phyloP scores from a whole-genome alignment of 768 basidiomycete genomes.

The Hypholoma fasciculare region DNA sequence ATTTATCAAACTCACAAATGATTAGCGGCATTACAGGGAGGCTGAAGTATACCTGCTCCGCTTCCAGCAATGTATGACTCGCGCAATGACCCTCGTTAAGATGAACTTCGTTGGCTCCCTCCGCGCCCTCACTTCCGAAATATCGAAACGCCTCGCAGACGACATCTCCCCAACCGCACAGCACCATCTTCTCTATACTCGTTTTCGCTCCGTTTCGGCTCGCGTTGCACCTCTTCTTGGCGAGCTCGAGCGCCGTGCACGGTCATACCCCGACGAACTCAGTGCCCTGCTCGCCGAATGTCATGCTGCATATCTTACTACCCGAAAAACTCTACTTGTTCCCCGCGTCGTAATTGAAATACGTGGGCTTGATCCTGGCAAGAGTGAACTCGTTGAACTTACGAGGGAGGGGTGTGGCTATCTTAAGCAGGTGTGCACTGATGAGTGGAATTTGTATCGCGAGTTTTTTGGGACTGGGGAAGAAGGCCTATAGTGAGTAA shows the following conservation, averaged over 20 bases:
- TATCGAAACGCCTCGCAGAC: conserved; percentile 72
- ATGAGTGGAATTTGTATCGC: conserved; percentile 85
- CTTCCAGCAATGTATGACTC: conserved; percentile 97
- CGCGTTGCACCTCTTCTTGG: conserved; percentile 76
- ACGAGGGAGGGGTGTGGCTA: conserved; percentile 92
- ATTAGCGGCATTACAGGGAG: conserved; percentile 86
- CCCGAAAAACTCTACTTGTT: conserved; percentile 71
- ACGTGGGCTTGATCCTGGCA: conserved; percentile 72
- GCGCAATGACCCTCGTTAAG: conserved; percentile 97
- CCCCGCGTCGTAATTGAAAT: conserved; percentile 81
- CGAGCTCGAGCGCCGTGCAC: conserved; percentile 82
- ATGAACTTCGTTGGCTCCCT: conserved; percentile 93
- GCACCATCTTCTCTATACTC: conserved; percentile 85
- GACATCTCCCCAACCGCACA: conserved; percentile 80
- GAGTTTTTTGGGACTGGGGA: conserved; percentile 89
- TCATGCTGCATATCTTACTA: conserved; percentile 77
- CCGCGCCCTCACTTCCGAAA: conserved; percentile 74
- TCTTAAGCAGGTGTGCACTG: conserved; percentile 86
- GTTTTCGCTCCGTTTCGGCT: conserved; percentile 73
- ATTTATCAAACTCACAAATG: background rate
- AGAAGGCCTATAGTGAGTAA: conserved; percentile 49
- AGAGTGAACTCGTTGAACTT: conserved; percentile 86
- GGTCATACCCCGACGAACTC: conserved; percentile 81
- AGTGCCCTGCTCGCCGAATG: conserved; percentile 83
- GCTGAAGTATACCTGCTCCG: conserved; percentile 93